These are phyloP conservation scores for Chaetomium globosum DNA, from an alignment of 2,329 filamentous ascomycete genomes.

Conservation along the genomic window DNA sequence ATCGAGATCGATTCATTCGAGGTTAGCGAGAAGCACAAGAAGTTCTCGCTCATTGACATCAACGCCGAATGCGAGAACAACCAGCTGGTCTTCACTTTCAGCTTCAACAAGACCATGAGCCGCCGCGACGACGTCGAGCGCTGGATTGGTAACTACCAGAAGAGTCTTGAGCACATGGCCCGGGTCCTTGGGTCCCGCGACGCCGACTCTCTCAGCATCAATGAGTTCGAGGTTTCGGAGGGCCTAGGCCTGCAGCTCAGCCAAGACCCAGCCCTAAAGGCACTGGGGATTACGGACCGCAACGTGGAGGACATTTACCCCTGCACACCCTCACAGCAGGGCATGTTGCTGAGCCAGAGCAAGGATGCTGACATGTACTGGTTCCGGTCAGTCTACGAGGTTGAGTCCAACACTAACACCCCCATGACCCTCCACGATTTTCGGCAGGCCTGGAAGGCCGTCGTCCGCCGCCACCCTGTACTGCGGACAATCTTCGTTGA, in stretches of 20 bases:
- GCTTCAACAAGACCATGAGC: slow-evolving; percentile 23
- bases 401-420: background rate
- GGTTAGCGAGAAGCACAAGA: slow-evolving; percentile 21
- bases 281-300: slow-evolving; percentile 18
- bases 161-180: slow-evolving; percentile 22
- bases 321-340: slow-evolving; percentile 40
- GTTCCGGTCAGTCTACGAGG: slow-evolving; percentile 21
- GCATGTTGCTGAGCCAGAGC: slow-evolving; percentile 29
- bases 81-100: slow-evolving; percentile 24
- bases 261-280: slow-evolving; percentile 1
- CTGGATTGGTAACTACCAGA: slow-evolving; percentile 23
- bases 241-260: background rate
- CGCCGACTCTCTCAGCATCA: background rate
- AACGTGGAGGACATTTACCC: slow-evolving; percentile 40
- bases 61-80: slow-evolving; percentile 18
- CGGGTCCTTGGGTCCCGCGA: slow-evolving; percentile 1
- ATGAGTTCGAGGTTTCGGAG: background rate
- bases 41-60: slow-evolving; percentile 26
- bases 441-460: slow-evolving; percentile 22
- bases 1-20: slow-evolving; percentile 18
- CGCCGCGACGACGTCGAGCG: slow-evolving; percentile 16
- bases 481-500: slow-evolving; percentile 26
- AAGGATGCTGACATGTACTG: slow-evolving; percentile 21
- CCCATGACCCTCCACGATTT: slow-evolving; percentile 9
- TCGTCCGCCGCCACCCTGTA: slow-evolving; percentile 22